Base-by-base conservation (phyloP, 2,329 filamentous ascomycete species). In the Colletotrichum plurivorum region DNA sequence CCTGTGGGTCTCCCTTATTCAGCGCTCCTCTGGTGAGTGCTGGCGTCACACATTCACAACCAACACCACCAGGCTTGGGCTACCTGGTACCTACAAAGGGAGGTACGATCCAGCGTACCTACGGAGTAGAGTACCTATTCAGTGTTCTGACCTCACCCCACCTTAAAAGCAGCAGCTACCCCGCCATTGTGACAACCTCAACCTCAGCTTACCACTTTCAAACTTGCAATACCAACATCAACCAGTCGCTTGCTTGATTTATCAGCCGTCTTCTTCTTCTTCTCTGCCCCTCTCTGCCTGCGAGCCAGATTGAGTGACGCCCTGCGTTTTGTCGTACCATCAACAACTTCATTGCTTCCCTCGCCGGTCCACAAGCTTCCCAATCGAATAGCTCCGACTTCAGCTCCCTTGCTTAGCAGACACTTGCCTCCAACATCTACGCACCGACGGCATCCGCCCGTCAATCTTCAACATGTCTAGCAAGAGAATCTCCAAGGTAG, bases 401-500 rank as follows among this genome's bases (percentile, higher is more conserved):
- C 61, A 60, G 15, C 45, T 36, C 31, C 31, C 31, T 12, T 10
- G 31, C 10, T 10, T 12, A 36, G 31, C 39, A 52, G 54, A 12
- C 53, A 41, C 45, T 25, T 36, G 46, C 54, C 56, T 31, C 54
- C 51, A 53, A 46, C 56, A 45, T 36, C 53, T 27, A 41, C 31
- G 12, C 41, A 5, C 51, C 10, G 27, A 54, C 48, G 51, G 10
- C n/a, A 4, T 18, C 27, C 8, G 8, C 27, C 7, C 27, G 27
- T 31, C n/a, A 49, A 41, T 45, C 51, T 52, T 31, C 72, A 76
- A 48, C 72, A 83, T 83, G 82, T 80, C 82, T 8, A 78, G 76
- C 72, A 84, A 84, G 72, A 83, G 83, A 74, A 84, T 85, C 77
- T 74, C 77, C 71, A 85, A 84, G 78, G 83, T 81, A 73, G 49